phyloP scores from a whole-genome alignment of 495 filamentous ascomycete species.

The Talaromyces adpressus region DNA sequence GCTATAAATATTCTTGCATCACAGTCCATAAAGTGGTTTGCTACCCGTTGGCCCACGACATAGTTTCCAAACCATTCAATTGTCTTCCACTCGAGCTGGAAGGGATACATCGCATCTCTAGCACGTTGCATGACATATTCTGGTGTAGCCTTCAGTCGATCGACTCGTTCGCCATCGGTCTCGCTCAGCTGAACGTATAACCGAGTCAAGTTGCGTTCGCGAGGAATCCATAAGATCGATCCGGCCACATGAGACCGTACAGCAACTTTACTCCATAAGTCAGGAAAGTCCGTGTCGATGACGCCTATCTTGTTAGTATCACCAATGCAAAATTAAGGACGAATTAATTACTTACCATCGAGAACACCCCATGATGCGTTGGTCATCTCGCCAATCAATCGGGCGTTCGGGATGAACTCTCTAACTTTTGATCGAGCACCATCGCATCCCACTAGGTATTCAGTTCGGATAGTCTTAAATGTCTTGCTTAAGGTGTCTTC shows the following conservation, averaged over 20 bases:
- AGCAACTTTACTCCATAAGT: conserved; percentile 58
- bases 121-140: conserved; percentile 52
- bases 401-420: conserved; percentile 41
- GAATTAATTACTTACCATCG: conserved; percentile 30
- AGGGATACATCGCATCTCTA: conserved; percentile 52
- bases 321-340: not conserved
- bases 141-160: conserved; percentile 50
- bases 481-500: conserved; percentile 37
- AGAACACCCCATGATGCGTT: conserved; percentile 52
- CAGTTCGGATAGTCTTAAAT: conserved; percentile 47
- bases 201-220: conserved; percentile 57
- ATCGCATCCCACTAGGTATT: conserved; percentile 59
- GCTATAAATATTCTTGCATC: conserved; percentile 57
- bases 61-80: conserved; percentile 54
- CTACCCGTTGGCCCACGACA: conserved; percentile 68
- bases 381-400: conserved; percentile 49
- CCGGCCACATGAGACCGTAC: conserved; percentile 55
- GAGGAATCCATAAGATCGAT: conserved; percentile 55
- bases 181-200: conserved; percentile 61
- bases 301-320: conserved; percentile 20
- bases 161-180: conserved; percentile 18
- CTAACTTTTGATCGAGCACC: conserved; percentile 56
- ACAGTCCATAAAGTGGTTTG: conserved; percentile 53
- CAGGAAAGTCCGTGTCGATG: conserved; percentile 58
- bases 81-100: conserved; percentile 45